phyloP scores from a whole-genome alignment of 2,329 filamentous ascomycete species.

The Nothophaeocryptopus gaeumannii region DNA sequence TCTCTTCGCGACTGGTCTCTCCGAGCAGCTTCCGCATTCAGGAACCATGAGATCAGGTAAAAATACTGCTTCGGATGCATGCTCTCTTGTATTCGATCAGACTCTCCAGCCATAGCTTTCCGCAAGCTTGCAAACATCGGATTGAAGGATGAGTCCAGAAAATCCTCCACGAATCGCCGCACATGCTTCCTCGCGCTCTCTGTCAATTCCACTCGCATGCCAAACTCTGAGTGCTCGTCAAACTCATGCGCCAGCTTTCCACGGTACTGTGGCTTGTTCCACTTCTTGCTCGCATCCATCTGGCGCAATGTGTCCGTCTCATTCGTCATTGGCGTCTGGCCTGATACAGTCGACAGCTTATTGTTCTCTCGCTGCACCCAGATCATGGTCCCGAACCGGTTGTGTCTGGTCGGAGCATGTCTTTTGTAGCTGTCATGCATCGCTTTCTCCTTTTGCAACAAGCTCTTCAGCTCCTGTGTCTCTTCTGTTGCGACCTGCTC shows the following conservation, averaged over 20 bases:
- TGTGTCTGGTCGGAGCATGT: slow-evolving; percentile 80
- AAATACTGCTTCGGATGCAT: slow-evolving; percentile 84
- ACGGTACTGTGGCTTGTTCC: slow-evolving; percentile 70
- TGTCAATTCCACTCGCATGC: slow-evolving; percentile 67
- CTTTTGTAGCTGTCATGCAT: slow-evolving; percentile 75
- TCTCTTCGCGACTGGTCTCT: slow-evolving; percentile 49
- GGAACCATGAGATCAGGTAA: slow-evolving; percentile 88
- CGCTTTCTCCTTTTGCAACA: slow-evolving; percentile 80
- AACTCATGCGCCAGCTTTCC: slow-evolving; percentile 42
- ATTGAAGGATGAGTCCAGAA: slow-evolving; percentile 93
- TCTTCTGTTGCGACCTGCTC: slow-evolving; percentile 66
- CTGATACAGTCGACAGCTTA: slow-evolving; percentile 81
- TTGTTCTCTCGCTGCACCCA: slow-evolving; percentile 88
- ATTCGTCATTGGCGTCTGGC: slow-evolving; percentile 78
- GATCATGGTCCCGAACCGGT: slow-evolving; percentile 93
- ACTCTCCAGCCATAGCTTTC: slow-evolving; percentile 86
- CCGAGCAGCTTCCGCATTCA: slow-evolving; percentile 72
- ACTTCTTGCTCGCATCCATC: slow-evolving; percentile 88
- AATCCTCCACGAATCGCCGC: slow-evolving; percentile 81
- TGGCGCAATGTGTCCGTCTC: slow-evolving; percentile 72
- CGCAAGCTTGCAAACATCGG: slow-evolving; percentile 78
- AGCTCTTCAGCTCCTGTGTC: slow-evolving; percentile 66
- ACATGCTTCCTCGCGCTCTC: slow-evolving; percentile 72
- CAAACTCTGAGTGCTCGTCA: slow-evolving; percentile 69
- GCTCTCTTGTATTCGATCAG: slow-evolving; percentile 69